phyloP scores from a whole-genome alignment of 2,329 filamentous ascomycete genomes.

The Magnaporthiopsis rhizophila region DNA sequence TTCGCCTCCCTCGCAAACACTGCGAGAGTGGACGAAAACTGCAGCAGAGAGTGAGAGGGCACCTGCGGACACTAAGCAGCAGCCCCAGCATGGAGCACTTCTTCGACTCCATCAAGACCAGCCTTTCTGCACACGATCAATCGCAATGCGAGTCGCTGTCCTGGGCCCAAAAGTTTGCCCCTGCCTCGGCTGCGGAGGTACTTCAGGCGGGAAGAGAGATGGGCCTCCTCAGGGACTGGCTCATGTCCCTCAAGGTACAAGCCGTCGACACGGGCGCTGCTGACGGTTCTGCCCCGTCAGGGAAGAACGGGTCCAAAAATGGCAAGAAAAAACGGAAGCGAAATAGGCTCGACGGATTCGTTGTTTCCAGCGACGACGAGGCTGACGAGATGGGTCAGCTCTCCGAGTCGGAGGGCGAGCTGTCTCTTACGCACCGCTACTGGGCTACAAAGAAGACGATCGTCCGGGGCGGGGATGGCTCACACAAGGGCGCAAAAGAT shows the following conservation, averaged over 20 bases:
- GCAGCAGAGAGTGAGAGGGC: constrained; percentile 23
- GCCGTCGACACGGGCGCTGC: constrained; percentile 58
- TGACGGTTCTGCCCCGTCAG: constrained; percentile 21
- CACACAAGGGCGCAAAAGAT: constrained; percentile 30
- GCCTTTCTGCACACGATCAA: constrained; percentile 71
- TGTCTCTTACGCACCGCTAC: constrained; percentile 27
- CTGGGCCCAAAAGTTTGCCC: constrained; percentile 85
- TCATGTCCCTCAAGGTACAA: constrained; percentile 66
- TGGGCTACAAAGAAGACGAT: constrained; percentile 44
- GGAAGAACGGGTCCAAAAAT: constrained; percentile 18
- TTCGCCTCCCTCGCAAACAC: constrained; percentile 47
- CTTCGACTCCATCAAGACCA: constrained; percentile 50
- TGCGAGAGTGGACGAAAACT: constrained; percentile 51
- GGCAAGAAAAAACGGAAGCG: constrained; percentile 59
- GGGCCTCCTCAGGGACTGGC: constrained; percentile 68
- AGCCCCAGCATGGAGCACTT: constrained; percentile 43
- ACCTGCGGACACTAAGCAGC: constrained; percentile 22
- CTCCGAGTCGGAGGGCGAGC: constrained; percentile 49
- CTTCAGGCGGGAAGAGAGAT: constrained; percentile 68
- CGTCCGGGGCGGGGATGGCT: constrained; percentile 34
- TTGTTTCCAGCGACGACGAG: constrained; percentile 74
- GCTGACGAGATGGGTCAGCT: constrained; percentile 60
- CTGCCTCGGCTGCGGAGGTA: constrained; percentile 58
- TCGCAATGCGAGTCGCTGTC: constrained; percentile 63
- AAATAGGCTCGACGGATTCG: constrained; percentile 71